Base-by-base conservation (phyloP, 2,329 filamentous ascomycete species). In the Diaporthe humulicola region DNA sequence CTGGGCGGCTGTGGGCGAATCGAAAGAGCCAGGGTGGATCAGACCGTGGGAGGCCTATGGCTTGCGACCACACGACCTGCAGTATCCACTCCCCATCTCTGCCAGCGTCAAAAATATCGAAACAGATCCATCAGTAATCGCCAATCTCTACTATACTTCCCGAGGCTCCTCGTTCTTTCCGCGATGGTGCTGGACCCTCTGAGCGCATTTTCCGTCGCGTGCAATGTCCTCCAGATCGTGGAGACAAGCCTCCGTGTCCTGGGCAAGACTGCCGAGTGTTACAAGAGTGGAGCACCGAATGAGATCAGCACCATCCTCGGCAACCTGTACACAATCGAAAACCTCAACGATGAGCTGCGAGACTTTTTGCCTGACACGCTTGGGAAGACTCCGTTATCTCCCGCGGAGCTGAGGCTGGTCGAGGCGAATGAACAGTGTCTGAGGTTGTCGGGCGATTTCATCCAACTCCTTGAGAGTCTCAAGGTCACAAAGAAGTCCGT, bases 141-240 rank as follows among this genome's bases (percentile, higher is more conserved):
- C 17, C 14, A 40, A 1, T 25, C 9, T 7, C 22, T 10, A 12
- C 5, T 33, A 30, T n/a, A 3, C n/a, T 4, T 17, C 7, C 10
- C 56, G 1, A 58, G 4, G 1, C 15, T 12, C 6, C 15, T 10
- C 1, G 2, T 15, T 14, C 22, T 30, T 8, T 2, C 12, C 38
- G 15, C 7, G 14, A 64, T 64, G 58, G 38, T 30, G 17, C 15
- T 64, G 0, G 58, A 64, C 7, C 58, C 58, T 25, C 14, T 36
- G 12, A 30, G 60, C 19, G 42, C 17, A 7, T 66, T 66, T 48
- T 48, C 42, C 1, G 28, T 66, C 28, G 42, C 60, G 10, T 66
- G 60, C 38, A 64, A 64, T 40, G 58, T 64, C 15, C 38, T 64
- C n/a, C 58, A 64, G 38, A 45, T 64, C 12, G n/a, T 64, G 38